A percentile compares a stretch with the other conserved stretches of the same genome.
Conservation (phyloP, 176 grass and related monocot genomes). For the Juncus inflexus region DNA sequence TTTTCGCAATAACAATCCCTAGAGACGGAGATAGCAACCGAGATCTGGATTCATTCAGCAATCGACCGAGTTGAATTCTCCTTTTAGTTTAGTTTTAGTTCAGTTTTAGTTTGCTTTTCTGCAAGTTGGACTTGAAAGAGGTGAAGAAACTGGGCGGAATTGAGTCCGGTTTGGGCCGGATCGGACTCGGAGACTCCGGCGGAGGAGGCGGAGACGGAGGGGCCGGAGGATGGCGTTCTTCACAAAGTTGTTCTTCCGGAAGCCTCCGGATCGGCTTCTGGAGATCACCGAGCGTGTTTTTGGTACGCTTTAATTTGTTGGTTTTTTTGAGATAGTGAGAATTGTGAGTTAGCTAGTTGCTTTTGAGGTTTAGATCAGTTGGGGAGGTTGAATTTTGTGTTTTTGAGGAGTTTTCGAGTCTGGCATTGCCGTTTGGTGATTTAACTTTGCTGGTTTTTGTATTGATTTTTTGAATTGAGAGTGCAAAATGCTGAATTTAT, state of each 20-base stretch:
- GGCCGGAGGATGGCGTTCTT: constrained; percentile 78
- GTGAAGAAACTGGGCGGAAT: constrained; percentile 17
- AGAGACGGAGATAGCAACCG: constrained; percentile 4
- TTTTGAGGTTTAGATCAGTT: background rate
- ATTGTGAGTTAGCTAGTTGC: background rate
- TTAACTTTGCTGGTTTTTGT: background rate
- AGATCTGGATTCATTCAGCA: constrained; percentile 15
- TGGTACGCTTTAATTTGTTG: constrained; percentile 45
- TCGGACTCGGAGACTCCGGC: constrained; percentile 12
- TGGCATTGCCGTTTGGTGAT: constrained; percentile 19
- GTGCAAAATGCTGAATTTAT: background rate
- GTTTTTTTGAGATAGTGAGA: background rate
- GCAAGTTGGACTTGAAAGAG: background rate
- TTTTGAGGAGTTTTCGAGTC: background rate
- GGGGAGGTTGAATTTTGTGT: background rate
- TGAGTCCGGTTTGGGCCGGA: constrained; percentile 19
- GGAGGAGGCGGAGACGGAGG: constrained; percentile 24
- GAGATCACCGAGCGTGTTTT: constrained; percentile 97
- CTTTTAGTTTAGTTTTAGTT: background rate
- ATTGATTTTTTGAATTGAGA: constrained; percentile 2
- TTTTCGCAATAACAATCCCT: background rate
- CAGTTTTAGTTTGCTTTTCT: background rate
- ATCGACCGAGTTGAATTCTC: constrained; percentile 8
- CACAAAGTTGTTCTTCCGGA: constrained; percentile 88
- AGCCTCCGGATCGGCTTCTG: constrained; percentile 92